Conservation (phyloP, 306 rosid genomes). For the Glycyrrhiza uralensis region DNA sequence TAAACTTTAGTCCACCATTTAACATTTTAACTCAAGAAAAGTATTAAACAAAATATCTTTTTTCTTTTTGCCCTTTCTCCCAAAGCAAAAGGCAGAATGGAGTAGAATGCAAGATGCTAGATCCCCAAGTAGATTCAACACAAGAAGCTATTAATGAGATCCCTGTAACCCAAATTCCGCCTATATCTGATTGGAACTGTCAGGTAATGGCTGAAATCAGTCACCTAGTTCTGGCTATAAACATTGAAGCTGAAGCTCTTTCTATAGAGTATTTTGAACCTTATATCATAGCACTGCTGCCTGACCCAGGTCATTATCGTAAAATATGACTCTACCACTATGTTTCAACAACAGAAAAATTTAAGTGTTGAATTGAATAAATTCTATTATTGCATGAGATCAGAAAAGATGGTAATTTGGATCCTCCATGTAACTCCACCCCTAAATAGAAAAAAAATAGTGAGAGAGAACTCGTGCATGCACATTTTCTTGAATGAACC, state of each 20-base stretch:
- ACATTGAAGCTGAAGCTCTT: background rate
- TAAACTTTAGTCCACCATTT: background rate
- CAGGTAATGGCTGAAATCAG: background rate
- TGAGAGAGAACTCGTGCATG: background rate
- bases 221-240: background rate
- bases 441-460: background rate
- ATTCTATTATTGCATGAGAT: background rate
- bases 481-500: background rate
- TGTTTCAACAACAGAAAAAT: background rate
- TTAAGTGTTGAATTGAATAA: background rate
- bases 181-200: background rate
- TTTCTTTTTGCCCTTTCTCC: background rate
- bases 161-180: background rate
- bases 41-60: background rate
- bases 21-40: background rate
- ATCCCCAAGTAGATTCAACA: background rate
- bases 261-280: background rate
- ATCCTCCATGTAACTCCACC: background rate
- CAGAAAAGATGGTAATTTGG: background rate
- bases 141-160: too few relatives aligned
- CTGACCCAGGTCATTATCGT: background rate
- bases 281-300: background rate
- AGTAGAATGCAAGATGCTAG: background rate
- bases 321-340: background rate
- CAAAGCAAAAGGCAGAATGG: background rate